phyloP scores from a whole-genome alignment of 441 rosid genomes.

The Populus tomentosa region DNA sequence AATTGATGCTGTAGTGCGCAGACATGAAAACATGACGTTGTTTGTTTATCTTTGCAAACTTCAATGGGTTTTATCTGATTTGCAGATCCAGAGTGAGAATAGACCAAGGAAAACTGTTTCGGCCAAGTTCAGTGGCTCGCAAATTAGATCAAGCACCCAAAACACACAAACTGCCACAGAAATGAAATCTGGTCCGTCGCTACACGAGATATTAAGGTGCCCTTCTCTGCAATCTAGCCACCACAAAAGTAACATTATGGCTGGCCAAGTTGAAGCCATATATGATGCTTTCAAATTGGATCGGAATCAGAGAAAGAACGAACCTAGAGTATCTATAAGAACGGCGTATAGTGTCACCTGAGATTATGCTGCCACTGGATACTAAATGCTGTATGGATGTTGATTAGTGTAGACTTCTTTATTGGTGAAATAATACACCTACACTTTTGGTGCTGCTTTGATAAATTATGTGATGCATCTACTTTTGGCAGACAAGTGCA shows the following conservation, averaged over 20 bases:
- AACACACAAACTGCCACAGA: constrained; percentile 25
- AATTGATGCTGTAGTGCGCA: not conserved
- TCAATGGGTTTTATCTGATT: not conserved
- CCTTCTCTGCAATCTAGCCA: constrained; percentile 27
- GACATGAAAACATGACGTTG: not conserved
- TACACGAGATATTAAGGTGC: constrained; percentile 63
- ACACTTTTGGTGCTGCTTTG: not conserved
- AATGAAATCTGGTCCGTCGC: constrained; percentile 43
- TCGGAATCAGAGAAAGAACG: constrained; percentile 35
- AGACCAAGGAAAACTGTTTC: constrained; percentile 41
- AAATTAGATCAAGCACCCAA: constrained; percentile 31
- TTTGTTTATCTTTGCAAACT: not conserved
- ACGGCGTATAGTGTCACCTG: constrained; percentile 14
- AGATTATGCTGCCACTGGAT: not conserved
- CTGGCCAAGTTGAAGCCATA: constrained; percentile 53
- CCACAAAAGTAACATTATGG: constrained; percentile 26
- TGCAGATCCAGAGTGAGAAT: constrained; percentile 53
- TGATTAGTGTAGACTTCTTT: not conserved
- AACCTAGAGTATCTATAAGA: constrained; percentile 23
- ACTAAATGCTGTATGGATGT: not conserved
- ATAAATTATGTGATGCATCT: not conserved
- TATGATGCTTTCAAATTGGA: constrained; percentile 82
- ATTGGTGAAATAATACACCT: not conserved
- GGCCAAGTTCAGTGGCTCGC: constrained; percentile 60
- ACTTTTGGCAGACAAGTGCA: not conserved